Conservation (phyloP, 2,329 filamentous ascomycete genomes). For the Beauveria rudraprayagi region DNA sequence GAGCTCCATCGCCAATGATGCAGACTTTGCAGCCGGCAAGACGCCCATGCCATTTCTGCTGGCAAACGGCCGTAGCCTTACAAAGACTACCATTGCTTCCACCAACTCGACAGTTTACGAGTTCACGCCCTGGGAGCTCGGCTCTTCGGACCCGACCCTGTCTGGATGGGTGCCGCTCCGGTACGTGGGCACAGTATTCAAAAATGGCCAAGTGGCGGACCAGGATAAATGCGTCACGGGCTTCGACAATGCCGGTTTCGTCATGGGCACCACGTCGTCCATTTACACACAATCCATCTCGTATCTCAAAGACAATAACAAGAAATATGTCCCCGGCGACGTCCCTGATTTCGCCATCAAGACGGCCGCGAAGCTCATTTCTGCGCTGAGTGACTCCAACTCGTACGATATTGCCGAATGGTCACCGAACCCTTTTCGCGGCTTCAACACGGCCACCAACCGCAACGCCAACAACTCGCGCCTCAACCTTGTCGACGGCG, state of each 20-base stretch:
- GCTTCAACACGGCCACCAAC: constrained; percentile 53
- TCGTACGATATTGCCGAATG: constrained; percentile 68
- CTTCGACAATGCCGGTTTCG: constrained; percentile 73
- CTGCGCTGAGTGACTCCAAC: constrained; percentile 40
- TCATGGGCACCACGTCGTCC: constrained; percentile 80
- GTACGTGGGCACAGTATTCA: constrained; percentile 68
- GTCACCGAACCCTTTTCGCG: constrained; percentile 65
- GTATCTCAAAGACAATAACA: constrained; percentile 36
- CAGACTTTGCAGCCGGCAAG: constrained; percentile 53
- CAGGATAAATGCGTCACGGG: constrained; percentile 61
- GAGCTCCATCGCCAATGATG: constrained; percentile 51
- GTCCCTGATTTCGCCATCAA: constrained; percentile 42
- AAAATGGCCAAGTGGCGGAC: constrained; percentile 47
- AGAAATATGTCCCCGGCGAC: constrained; percentile 20
- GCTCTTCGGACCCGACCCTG: constrained; percentile 65
- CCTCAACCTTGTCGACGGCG: constrained; percentile 70
- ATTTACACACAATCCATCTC: constrained; percentile 77
- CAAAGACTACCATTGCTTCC: constrained; percentile 42
- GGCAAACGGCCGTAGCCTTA: constrained; percentile 57
- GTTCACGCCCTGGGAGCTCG: constrained; percentile 74
- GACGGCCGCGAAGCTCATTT: constrained; percentile 45
- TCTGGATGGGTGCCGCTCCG: constrained; percentile 63
- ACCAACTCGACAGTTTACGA: constrained; percentile 70
- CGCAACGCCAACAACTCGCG: constrained; percentile 42
- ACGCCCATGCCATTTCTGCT: constrained; percentile 69